phyloP scores from a whole-genome alignment of 768 basidiomycete species.

The Fomitopsis pulvina region DNA sequence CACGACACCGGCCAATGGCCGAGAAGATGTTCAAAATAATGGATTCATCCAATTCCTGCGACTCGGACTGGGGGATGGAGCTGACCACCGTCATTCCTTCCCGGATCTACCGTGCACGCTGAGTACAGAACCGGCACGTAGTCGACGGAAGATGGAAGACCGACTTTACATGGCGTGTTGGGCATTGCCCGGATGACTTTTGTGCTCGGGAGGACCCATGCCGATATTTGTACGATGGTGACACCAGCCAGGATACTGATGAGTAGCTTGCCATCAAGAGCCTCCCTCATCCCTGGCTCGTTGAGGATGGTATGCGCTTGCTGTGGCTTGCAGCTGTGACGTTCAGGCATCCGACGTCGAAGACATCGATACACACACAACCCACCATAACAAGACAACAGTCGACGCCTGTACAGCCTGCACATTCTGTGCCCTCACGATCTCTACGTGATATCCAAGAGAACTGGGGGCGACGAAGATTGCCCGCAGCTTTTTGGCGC shows the following conservation, averaged over 20 bases:
- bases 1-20: constrained; percentile 91
- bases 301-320: constrained; percentile 68
- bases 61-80: constrained; percentile 47
- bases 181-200: constrained; percentile 96
- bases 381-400: constrained; percentile 86
- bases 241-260: constrained; percentile 98
- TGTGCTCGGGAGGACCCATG: constrained; percentile 70
- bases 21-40: constrained; percentile 93
- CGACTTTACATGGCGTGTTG: constrained; percentile 92
- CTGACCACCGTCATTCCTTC: constrained; percentile 98
- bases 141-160: constrained; percentile 11
- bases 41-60: constrained; percentile 52
- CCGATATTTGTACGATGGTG: constrained; percentile 72
- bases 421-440: constrained; percentile 66
- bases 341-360: not conserved
- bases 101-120: constrained; percentile 62
- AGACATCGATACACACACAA: not conserved
- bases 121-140: not conserved
- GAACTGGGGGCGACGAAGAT: constrained; percentile 54
- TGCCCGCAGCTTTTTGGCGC: constrained; percentile 55
- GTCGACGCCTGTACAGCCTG: constrained; percentile 66
- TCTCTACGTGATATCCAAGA: constrained; percentile 61
- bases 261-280: constrained; percentile 82
- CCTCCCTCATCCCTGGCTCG: constrained; percentile 73
- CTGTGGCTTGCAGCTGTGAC: constrained; percentile 86